Conservation (phyloP, 345 rosid species). For the Pistacia integerrima region DNA sequence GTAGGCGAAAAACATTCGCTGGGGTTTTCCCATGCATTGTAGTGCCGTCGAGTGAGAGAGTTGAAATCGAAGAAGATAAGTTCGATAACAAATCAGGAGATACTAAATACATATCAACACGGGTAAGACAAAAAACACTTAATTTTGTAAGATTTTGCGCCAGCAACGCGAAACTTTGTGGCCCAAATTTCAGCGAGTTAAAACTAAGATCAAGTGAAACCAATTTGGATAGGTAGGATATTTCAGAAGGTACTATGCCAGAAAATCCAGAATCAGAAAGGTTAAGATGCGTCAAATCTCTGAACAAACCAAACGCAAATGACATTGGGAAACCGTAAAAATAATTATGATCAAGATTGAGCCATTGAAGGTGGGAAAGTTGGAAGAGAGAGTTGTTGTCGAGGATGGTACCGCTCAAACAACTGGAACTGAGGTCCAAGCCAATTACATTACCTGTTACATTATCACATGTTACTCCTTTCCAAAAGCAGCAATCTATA, state of each 20-base stretch:
- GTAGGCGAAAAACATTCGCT: too few relatives aligned
- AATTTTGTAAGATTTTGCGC: neutral
- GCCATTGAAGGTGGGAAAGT: neutral
- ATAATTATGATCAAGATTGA: neutral
- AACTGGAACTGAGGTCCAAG: conserved; percentile 15
- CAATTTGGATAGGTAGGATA: conserved; percentile 18
- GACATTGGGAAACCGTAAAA: neutral
- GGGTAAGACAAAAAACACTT: neutral
- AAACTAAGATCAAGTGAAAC: conserved; percentile 4
- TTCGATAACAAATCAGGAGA: neutral
- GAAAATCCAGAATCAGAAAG: neutral
- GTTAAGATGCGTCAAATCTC: conserved; percentile 10
- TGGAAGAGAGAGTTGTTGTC: conserved; percentile 6
- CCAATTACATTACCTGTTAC: neutral
- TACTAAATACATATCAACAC: neutral
- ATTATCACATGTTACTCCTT: neutral
- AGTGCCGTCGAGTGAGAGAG: neutral
- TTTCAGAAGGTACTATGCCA: neutral
- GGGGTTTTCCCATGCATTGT: too few relatives aligned
- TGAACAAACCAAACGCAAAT: neutral
- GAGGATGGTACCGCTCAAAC: neutral
- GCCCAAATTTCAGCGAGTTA: neutral
- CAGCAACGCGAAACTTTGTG: neutral
- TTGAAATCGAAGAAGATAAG: neutral
- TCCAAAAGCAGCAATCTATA: conserved; percentile 15